A percentile compares a stretch with the other conserved stretches of the same genome.
phyloP scores from a whole-genome alignment of 2,329 filamentous ascomycete species.

The Nemania serpens region DNA sequence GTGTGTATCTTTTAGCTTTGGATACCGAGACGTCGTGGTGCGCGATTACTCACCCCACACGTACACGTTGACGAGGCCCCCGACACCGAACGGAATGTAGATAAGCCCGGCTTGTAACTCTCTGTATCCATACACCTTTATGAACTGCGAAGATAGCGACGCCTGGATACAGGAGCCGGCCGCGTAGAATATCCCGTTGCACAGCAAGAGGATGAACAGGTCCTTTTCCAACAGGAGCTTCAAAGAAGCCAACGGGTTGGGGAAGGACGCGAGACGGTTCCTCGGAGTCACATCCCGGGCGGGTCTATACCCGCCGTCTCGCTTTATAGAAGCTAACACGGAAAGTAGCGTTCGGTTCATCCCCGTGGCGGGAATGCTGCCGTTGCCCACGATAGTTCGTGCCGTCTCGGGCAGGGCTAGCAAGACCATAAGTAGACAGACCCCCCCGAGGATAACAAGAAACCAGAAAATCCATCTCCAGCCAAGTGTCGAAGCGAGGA shows the following conservation, averaged over 20 bases:
- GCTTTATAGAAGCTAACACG: not conserved
- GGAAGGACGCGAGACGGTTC: not conserved
- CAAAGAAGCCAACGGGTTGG: conserved; percentile 27
- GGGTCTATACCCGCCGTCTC: not conserved
- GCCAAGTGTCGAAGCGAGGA: conserved; percentile 50
- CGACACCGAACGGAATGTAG: not conserved
- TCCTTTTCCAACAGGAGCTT: conserved; percentile 19
- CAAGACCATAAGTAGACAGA: conserved; percentile 44
- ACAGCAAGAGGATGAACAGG: conserved; percentile 23
- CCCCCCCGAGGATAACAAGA: conserved; percentile 44
- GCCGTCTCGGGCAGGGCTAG: conserved; percentile 46
- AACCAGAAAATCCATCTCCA: conserved; percentile 57
- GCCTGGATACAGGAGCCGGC: conserved; percentile 31
- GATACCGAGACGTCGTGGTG: not conserved
- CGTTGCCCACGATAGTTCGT: conserved; percentile 24
- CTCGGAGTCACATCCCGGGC: not conserved
- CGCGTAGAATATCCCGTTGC: conserved; percentile 35
- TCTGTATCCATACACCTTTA: conserved; percentile 28
- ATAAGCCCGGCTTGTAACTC: not conserved
- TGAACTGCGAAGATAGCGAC: conserved; percentile 32
- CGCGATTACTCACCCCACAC: conserved; percentile 25
- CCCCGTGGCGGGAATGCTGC: conserved; percentile 19
- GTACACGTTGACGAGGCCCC: conserved; percentile 24
- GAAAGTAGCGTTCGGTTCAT: conserved; percentile 18
- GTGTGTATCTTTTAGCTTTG: not conserved